Evolutionary conservation across 768 basidiomycete species (phyloP).

Genomic region (Auricularia cornea): DNA sequence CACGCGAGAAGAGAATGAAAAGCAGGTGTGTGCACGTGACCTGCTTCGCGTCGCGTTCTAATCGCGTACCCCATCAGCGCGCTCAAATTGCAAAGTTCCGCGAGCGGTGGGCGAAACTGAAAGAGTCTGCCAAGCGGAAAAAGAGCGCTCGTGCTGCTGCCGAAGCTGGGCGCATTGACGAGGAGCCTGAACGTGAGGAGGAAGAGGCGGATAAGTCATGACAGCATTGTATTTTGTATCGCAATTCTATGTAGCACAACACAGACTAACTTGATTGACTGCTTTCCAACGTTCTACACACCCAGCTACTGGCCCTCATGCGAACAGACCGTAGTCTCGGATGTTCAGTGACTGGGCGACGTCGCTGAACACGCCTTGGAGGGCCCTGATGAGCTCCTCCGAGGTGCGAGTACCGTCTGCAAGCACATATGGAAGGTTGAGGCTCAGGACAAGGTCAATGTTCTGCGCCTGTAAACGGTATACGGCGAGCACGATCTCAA

Average conservation of each 20-base stretch:
- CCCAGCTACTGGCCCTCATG: conserved; percentile 26
- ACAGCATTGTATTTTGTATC: background rate
- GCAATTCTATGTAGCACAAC: background rate
- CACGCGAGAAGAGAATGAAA: conserved; percentile 66
- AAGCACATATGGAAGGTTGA: conserved; percentile 62
- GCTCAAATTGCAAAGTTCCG: conserved; percentile 74
- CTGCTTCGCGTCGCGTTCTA: background rate
- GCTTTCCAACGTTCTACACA: background rate
- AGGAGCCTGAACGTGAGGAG: conserved; percentile 52
- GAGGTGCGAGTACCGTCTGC: conserved; percentile 36
- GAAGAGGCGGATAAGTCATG: conserved; percentile 1
- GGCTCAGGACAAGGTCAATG: conserved; percentile 76
- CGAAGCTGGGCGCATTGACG: conserved; percentile 50
- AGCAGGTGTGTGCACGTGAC: conserved; percentile 47
- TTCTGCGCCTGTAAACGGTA: conserved; percentile 65
- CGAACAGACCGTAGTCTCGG: conserved; percentile 63
- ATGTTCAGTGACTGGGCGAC: conserved; percentile 57
- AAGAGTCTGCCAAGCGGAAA: conserved; percentile 80
- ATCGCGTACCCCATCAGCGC: conserved; percentile 42
- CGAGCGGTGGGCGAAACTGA: conserved; percentile 84
- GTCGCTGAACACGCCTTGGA: conserved; percentile 41
- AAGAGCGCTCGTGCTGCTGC: conserved; percentile 62
- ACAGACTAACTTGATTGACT: too few species aligned
- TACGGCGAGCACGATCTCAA: conserved; percentile 71
- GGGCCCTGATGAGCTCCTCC: conserved; percentile 27